Evolutionary conservation across 140 eudicot genomes (phyloP), one percentile per base, ranked within the genome.

Genomic region (Stevia rebaudiana): DNA sequence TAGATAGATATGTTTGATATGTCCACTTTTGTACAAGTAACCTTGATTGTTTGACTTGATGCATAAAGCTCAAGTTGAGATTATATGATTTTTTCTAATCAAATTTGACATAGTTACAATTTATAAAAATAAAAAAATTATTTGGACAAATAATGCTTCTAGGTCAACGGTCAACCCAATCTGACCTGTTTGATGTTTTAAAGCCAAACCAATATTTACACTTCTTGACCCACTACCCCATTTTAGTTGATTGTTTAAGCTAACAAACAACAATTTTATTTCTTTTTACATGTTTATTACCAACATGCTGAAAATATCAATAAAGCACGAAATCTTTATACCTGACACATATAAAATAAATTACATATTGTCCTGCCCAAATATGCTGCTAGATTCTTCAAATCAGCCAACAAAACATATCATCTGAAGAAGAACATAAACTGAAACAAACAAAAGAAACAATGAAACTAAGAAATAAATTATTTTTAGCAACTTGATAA

Each of bases 401-500:
- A 22, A 73, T 15, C 58, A 68, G 75, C 65, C 11, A 47, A 68
- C 21, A 66, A 58, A 74, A 74, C 36, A 48, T 7, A 46, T 23
- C 46, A 56, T 36, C 61, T 69, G 23, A 18, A 35, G 23, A 50
- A 13, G 54, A 40, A 41, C 68, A 62, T 6, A 57, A 43, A 63
- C 31, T 48, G 16, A n/a, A 48, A 64, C 28, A 57, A 7, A 52
- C 62, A 36, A n/a, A 52, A 56, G 24, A 42, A 13, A 54, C 68
- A 54, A 42, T 43, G 30, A 70, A 41, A 50, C 73, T 63, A 55
- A 42, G 40, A 65, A 48, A 35, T 52, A 41, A 51, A 42, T 63
- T 54, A 35, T 61, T 51, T 65, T 44, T 64, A 16, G 74, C 68
- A 66, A 68, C 59, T 77, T 61, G 35, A 59, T 61, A 82, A 40